Percentiles rank a stretch among this genome's conserved stretches.
phyloP scores from a whole-genome alignment of 2,329 filamentous ascomycete genomes.

The Neopestalotiopsis rosae region DNA sequence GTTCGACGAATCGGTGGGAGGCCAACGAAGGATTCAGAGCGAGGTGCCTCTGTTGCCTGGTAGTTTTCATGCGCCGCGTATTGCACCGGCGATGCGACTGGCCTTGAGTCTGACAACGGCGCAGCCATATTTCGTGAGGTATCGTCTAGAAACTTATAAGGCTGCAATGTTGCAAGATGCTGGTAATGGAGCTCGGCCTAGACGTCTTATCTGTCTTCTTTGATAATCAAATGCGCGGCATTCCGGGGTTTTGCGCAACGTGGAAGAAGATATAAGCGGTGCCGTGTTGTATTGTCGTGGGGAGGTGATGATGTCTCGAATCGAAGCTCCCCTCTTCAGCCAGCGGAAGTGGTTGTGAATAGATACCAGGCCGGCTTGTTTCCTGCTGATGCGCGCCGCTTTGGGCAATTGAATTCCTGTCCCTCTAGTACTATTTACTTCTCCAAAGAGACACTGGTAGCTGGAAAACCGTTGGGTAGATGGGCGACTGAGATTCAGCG shows the following conservation, averaged over 20 bases:
- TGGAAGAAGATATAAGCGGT: conserved; percentile 7
- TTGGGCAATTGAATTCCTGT: conserved; percentile 24
- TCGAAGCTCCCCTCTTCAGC: conserved; percentile 42
- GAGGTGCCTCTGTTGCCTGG: conserved; percentile 36
- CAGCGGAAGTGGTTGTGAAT: conserved; percentile 39
- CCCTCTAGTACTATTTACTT: not conserved
- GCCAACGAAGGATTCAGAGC: conserved; percentile 58
- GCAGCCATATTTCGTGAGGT: conserved; percentile 32
- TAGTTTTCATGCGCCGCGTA: conserved; percentile 24
- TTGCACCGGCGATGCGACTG: conserved; percentile 24
- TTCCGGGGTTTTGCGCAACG: conserved; percentile 24
- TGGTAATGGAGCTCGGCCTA: conserved; percentile 39
- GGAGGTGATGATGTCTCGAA: conserved; percentile 25
- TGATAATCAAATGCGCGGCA: conserved; percentile 34
- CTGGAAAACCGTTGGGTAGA: not conserved
- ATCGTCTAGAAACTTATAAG: not conserved
- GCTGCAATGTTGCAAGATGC: conserved; percentile 21
- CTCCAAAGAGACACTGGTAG: conserved; percentile 5
- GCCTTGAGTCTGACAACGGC: conserved; percentile 29
- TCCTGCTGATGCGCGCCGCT: conserved; percentile 39
- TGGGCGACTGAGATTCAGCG: not conserved
- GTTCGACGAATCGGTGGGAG: conserved; percentile 63
- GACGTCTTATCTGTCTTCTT: conserved; percentile 36
- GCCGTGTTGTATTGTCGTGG: conserved; percentile 25
- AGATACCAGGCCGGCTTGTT: conserved; percentile 41